Base-by-base conservation (phyloP, 2,329 filamentous ascomycete genomes). In the Diaporthe sp. region DNA sequence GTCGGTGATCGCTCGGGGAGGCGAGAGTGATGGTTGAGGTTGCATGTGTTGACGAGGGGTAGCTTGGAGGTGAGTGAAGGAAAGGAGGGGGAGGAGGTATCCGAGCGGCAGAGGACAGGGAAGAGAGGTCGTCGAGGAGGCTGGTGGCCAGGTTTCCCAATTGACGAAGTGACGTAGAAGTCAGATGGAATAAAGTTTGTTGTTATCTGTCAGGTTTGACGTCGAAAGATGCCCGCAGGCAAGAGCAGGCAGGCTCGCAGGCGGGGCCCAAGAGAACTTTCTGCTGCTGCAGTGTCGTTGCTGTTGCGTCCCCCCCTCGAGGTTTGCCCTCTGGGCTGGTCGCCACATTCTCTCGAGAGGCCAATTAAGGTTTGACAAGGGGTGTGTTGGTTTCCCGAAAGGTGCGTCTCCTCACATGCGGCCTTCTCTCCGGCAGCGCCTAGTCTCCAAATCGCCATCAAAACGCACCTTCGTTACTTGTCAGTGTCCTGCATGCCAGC, bases 341-440 rank as follows among this genome's bases (percentile, higher is more conserved):
- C 22, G 67, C 65, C 57, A 73, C 70, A 74, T 55, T 73, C 57
- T 37, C 44, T 49, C 25, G 62, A n/a, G 53, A 31, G 22, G 42
- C 42, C 49, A 59, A 65, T 62, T 74, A 71, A 72, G 68, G 75
- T 76, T 72, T 58, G 67, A 55, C 72, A 72, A 59, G 70, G 58
- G 61, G 39, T 55, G 61, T 68, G 53, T 37, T 46, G 39, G 72
- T 71, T 25, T 55, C 74, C 34, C 68, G 37, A 67, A 65, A 25
- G 28, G 44, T 70, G 58, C 67, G 22, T 53, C 58, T 55, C 68
- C 61, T 67, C 61, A 57, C 44, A 55, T 46, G 55, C 51, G 72
- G 67, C 46, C 37, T 75, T 58, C 58, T 46, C 49, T 37, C 73
- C 73, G 58, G 42, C 25, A 22, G 57, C 39, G 59, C 49, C n/a